Percentiles rank a stretch among this genome's conserved stretches.
Conservation (phyloP, 768 basidiomycete species). For the Suillus fuscotomentosus region DNA sequence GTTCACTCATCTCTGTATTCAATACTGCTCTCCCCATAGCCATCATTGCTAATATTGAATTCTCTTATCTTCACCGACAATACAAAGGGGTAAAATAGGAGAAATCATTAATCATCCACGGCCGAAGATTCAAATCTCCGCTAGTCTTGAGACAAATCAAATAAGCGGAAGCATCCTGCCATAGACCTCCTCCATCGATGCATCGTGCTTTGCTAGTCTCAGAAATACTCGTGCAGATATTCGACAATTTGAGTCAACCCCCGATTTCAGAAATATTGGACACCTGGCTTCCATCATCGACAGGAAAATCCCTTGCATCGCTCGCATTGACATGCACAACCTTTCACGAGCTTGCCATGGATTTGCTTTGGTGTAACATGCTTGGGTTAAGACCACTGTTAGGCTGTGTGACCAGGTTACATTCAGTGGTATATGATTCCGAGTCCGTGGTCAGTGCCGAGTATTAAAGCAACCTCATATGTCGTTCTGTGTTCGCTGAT, state of each 20-base stretch:
- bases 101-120: too few species aligned
- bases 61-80: too few species aligned
- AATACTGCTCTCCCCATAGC: too few species aligned
- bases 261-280: neutral
- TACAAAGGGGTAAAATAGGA: too few species aligned
- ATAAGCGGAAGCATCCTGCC: too few species aligned
- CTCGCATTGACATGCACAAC: slow-evolving; percentile 7
- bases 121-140: neutral
- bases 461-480: neutral
- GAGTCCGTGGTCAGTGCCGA: neutral
- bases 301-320: neutral
- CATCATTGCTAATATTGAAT: too few species aligned
- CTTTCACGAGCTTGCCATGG: slow-evolving; percentile 5
- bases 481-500: neutral
- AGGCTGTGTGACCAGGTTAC: neutral
- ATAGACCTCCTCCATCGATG: neutral
- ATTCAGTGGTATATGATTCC: neutral
- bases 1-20: too few species aligned
- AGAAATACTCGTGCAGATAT: neutral
- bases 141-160: neutral
- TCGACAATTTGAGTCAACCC: neutral
- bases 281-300: neutral
- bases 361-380: slow-evolving; percentile 3
- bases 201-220: slow-evolving; percentile 1
- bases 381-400: neutral